Conservation (phyloP, 768 basidiomycete species). For the Crassisporium funariophilum region DNA sequence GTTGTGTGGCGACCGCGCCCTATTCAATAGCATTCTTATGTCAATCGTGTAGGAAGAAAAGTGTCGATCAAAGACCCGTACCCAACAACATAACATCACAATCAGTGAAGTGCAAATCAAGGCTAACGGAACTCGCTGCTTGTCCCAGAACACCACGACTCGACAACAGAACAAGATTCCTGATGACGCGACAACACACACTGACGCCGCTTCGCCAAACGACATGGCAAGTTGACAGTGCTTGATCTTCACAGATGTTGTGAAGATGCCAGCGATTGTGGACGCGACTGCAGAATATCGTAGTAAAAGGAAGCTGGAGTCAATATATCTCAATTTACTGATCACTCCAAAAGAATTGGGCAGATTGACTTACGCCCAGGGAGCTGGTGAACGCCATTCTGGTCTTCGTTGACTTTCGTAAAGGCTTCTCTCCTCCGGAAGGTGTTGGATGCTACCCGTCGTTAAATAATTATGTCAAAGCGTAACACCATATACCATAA, state of each 20-base stretch:
- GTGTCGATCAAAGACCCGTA: conserved; percentile 13
- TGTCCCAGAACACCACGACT: conserved; percentile 35
- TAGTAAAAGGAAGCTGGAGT: conserved; percentile 35
- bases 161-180: conserved; percentile 36
- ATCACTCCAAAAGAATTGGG: too few relatives aligned
- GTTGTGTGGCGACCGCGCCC: conserved; percentile 35
- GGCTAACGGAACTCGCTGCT: conserved; percentile 24
- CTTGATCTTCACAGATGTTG: conserved; percentile 26
- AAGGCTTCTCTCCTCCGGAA: conserved; percentile 31
- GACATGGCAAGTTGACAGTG: conserved; percentile 33
- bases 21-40: conserved; percentile 7
- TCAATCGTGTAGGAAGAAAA: not conserved
- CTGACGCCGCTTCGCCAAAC: conserved; percentile 29
- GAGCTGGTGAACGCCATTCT: conserved; percentile 26
- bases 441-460: conserved; percentile 24
- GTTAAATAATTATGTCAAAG: not conserved
- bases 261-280: conserved; percentile 28
- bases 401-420: conserved; percentile 25
- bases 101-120: conserved; percentile 25
- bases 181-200: conserved; percentile 30
- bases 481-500: not conserved
- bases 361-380: conserved; percentile 31
- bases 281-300: conserved; percentile 35
- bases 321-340: too few relatives aligned
- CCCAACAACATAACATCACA: conserved; percentile 34